Evolutionary conservation across 2,329 filamentous ascomycete species (phyloP).

Genomic region (Nectriaceae sp.): DNA sequence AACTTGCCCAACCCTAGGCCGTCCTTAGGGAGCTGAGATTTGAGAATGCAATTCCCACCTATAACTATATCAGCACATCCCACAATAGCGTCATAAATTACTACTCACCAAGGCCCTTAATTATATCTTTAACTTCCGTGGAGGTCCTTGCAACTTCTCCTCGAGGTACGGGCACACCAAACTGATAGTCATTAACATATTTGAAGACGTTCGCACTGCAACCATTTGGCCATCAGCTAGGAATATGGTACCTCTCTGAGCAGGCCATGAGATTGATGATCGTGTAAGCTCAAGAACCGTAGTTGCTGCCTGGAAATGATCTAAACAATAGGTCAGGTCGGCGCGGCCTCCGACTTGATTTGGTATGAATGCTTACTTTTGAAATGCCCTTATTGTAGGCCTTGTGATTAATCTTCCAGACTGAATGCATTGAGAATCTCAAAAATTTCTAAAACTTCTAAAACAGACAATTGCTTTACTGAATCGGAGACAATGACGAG

Average conservation of each 20-base stretch:
- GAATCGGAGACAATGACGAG: too few species aligned
- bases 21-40: slow-evolving; percentile 28
- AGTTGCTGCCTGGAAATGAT: too few species aligned
- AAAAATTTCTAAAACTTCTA: too few species aligned
- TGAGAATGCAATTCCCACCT: slow-evolving; percentile 28
- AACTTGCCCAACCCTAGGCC: slow-evolving; percentile 10
- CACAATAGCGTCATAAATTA: background rate
- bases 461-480: too few species aligned
- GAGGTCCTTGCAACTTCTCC: slow-evolving; percentile 22
- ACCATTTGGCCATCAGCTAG: background rate
- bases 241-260: slow-evolving; percentile 22
- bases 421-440: too few species aligned
- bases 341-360: too few species aligned
- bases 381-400: too few species aligned
- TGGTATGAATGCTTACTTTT: too few species aligned
- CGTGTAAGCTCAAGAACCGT: slow-evolving; percentile 30
- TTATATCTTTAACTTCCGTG: slow-evolving; percentile 20
- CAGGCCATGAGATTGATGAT: slow-evolving; percentile 30
- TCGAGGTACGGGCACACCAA: slow-evolving; percentile 25
- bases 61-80: background rate
- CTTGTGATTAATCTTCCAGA: too few species aligned
- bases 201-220: too few species aligned
- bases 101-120: slow-evolving; percentile 25
- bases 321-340: too few species aligned
- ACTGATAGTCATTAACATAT: slow-evolving; percentile 25